Base-by-base conservation (phyloP, 768 basidiomycete species). In the Lentinula lateritia region DNA sequence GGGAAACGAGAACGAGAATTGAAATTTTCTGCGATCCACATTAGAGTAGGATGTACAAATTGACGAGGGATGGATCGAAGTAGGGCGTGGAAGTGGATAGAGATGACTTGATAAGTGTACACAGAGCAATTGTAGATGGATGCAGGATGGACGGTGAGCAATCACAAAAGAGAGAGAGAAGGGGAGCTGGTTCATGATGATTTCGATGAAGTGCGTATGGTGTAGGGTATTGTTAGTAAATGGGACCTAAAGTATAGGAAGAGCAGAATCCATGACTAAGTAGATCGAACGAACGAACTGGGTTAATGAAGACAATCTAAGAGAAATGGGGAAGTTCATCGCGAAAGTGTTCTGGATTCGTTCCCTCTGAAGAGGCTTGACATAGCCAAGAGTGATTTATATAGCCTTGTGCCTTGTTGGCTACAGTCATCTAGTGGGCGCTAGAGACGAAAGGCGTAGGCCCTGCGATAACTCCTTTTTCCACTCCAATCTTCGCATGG, bases 391-490 rank as follows among this genome's bases (percentile, higher is more conserved):
- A 28, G 28, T 28, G 20, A 36, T 36, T n/a, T 52, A 52, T 13
- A 3, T 45, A 50, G 48, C 9, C 20, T 6, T 12, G 35, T 32
- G 48, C 9, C 20, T 6, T 12, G 35, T 32, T 8, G 20, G 28
- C 5, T 15, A 34, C 50, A 41, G 60, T 69, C 65, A 85, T 72
- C 85, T 80, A 64, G 72, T 68, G 42, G 86, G 80, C 42, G 89
- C 89, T 62, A 92, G 73, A 10, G 90, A 85, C 35, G 86, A 92
- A 35, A 88, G 78, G 67, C 80, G 79, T 57, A 93, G 79, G 55
- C 86, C 92, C 71, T 90, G 88, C 7, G 85, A 83, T 48, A 94
- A 81, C 76, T 94, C 92, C n/a, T 82, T 75, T 71, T 94, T 94
- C 92, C 92, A 94, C 63, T 86, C 81, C 43, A 94, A 71, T 66